Conservation (phyloP, 805 yeast species). For the Ogataea allantospora region DNA sequence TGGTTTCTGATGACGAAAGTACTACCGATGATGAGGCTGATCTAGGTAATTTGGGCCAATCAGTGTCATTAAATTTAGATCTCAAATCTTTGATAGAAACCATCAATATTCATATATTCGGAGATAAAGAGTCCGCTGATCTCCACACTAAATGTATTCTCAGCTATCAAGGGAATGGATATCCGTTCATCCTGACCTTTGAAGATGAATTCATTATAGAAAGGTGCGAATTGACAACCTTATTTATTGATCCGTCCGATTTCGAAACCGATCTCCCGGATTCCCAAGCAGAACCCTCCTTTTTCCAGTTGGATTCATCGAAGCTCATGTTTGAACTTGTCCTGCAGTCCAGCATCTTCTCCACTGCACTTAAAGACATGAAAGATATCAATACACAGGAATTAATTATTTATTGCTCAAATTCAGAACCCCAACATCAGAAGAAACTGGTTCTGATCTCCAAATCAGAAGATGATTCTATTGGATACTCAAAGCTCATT, state of each 20-base stretch:
- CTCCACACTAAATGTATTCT: constrained; percentile 45
- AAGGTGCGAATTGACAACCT: constrained; percentile 55
- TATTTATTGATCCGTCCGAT: constrained; percentile 24
- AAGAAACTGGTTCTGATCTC: constrained; percentile 58
- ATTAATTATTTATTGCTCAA: constrained; percentile 45
- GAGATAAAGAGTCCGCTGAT: constrained; percentile 25
- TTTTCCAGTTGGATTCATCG: constrained; percentile 38
- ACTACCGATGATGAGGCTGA: constrained; percentile 13
- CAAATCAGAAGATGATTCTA: constrained; percentile 51
- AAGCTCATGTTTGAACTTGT: constrained; percentile 50
- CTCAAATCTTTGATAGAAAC: constrained; percentile 49
- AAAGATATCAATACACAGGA: constrained; percentile 53
- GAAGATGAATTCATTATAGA: constrained; percentile 54
- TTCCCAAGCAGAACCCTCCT: constrained; percentile 31
- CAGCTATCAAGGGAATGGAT: constrained; percentile 47
- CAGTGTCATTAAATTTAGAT: constrained; percentile 41
- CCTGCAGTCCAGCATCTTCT: constrained; percentile 50
- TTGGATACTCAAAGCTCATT: constrained; percentile 66
- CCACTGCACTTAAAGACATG: constrained; percentile 53
- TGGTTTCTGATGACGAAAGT: constrained; percentile 6
- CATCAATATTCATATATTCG: constrained; percentile 40
- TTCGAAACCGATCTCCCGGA: constrained; percentile 9
- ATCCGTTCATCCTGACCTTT: constrained; percentile 55
- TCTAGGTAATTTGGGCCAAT: background rate
- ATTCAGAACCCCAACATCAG: constrained; percentile 14